Evolutionary conservation across 306 rosid species (phyloP), one percentile per base, ranked within the genome.

Genomic region (Rosa lucieae): DNA sequence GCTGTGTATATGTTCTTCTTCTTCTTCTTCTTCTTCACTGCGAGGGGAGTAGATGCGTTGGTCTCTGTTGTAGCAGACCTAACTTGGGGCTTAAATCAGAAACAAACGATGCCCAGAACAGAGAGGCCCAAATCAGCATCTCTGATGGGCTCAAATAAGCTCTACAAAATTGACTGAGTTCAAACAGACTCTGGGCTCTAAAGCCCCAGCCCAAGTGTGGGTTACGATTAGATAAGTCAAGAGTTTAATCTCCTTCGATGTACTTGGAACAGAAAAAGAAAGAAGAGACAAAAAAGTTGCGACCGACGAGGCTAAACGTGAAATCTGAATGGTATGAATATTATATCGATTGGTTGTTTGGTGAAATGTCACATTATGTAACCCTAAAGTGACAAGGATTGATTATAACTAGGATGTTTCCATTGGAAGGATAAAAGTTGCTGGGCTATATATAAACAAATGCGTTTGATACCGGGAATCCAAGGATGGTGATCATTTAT

Each of bases 71-170:
- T 48, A 4, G 14, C 8, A 39, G 20, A 35, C 10, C 3, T 58
- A 58, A 9, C 65, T 73, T 73, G 77, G 77, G 77, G 49, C 77
- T 55, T 53, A 1, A 6, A 67, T 37, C 18, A 44, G 26, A 43
- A 67, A 8, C 32, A 3, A 42, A 40, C 1, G 8, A 68, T 12
- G 56, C 55, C n/a, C 58, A 70, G 0, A 47, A 21, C 12, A 1
- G 5, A 5, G 17, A 70, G 11, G 47, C 48, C 72, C 72, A 67
- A 8, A 4, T 1, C 14, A 10, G 40, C 11, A 0, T 35, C 43
- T 13, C 35, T 15, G n/a, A 11, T 62, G 68, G 72, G 9, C 40
- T 7, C 20, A 62, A 62, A 6, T 12, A 3, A 26, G 6, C 29
- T 29, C 23, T 3, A 55, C 4, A 52, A 5, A 53, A 53, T 17